Evolutionary conservation across 305 asterid species (phyloP), one percentile per base, ranked within the genome.

Genomic region (Ilex paraguariensis): DNA sequence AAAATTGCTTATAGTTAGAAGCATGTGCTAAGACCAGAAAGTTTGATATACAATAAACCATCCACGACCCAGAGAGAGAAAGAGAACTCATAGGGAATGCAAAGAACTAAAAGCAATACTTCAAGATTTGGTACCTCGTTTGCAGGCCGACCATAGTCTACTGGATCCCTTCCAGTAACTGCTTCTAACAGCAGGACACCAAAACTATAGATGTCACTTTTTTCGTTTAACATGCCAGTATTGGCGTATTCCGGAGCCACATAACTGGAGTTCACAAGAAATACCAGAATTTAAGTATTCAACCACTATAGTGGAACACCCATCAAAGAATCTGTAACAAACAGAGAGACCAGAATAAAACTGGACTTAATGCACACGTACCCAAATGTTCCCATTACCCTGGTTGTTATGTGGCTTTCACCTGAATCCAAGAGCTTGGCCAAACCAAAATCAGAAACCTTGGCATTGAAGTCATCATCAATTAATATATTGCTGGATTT

Each of bases 321-420:
- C 42, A 36, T 36, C 42, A 36, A 8, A 36, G 42, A 36, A 36
- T 36, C 42, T 1, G 6, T 36, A 36, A 36, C 9, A 36, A 36
- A 36, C 9, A 5, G 9, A 36, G 6, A 36, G 42, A 36, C 9
- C 9, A 36, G 7, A 36, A 36, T 1, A 36, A 4, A 36, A 36
- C 7, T 4, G 42, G 42, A 36, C 9, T 8, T 36, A 36, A 36
- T 36, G 42, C 42, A 36, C 42, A 21, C 42, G 9, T 81, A 93
- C 99, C 99, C 99, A 64, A 90, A 94, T 65, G 99, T 94, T 57
- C 99, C 99, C 99, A 94, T 94, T 64, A 94, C 99, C 78, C 99
- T 83, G 33, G 99, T 94, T 7, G 96, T 85, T 62, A 94, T 86
- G 75, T 94, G 97, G 78, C 97, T 94, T 80, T 93, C 95, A 53